A percentile compares a stretch with the other conserved stretches of the same genome.
These are phyloP conservation scores for Hysterangium stoloniferum DNA, from an alignment of 768 basidiomycete species.

Conservation along the genomic window DNA sequence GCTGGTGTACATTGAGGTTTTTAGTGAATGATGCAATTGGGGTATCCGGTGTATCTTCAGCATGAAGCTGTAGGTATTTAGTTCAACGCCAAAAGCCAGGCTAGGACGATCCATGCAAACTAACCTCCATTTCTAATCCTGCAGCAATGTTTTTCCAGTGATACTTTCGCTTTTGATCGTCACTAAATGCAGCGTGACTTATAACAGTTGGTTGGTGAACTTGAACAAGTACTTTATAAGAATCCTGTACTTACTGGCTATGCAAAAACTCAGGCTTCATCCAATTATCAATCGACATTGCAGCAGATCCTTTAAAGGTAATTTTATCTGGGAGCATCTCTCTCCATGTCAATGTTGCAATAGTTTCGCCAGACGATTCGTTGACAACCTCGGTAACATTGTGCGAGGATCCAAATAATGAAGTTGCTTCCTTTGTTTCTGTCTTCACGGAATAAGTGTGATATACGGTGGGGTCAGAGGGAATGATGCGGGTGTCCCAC, in stretches of 20 bases:
- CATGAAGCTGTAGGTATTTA: conserved; percentile 24
- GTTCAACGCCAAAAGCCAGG: neutral
- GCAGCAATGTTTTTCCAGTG: conserved; percentile 36
- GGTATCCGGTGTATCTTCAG: conserved; percentile 24
- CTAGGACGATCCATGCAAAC: conserved; percentile 4
- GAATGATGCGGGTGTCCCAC: too few species aligned
- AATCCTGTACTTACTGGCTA: conserved; percentile 20
- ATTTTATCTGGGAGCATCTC: conserved; percentile 32
- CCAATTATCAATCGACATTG: conserved; percentile 31
- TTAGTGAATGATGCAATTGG: conserved; percentile 32
- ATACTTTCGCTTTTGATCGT: conserved; percentile 26
- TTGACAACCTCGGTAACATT: too few species aligned
- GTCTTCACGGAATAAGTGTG: too few species aligned
- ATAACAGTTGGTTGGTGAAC: too few species aligned
- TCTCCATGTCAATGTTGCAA: conserved; percentile 34
- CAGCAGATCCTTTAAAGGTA: conserved; percentile 26
- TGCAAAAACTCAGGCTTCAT: conserved; percentile 33
- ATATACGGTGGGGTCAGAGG: too few species aligned
- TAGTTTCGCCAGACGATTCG: conserved; percentile 25
- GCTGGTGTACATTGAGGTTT: conserved; percentile 18
- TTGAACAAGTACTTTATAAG: too few species aligned
- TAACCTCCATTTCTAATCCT: conserved; percentile 30
- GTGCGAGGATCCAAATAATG: too few species aligned
- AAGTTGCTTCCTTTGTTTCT: too few species aligned
- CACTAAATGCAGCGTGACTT: conserved; percentile 33